Evolutionary conservation across 257 asterid genomes (phyloP), one percentile per base, ranked within the genome.

Genomic region (Primulina tabacum): DNA sequence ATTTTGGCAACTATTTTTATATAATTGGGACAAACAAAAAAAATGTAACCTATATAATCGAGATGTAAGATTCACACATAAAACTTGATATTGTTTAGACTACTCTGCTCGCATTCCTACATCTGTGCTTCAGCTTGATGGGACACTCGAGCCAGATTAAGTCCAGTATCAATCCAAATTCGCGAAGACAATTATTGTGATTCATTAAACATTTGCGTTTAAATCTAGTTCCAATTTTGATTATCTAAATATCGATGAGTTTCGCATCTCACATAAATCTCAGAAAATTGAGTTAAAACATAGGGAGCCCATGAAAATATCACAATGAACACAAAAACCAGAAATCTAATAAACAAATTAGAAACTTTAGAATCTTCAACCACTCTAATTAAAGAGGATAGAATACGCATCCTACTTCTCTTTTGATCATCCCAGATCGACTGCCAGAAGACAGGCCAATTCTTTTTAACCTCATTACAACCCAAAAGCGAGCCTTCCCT

Each of bases 371-470:
- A 16, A 35, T 14, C 17, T 16, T 16, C 20, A 50, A 50, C 8
- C 18, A 5, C 53, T 43, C 6, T 12, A 12, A 11, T 12, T 11
- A 5, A 50, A 50, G 20, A 20, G 56, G 7, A 14, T 16, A 50
- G 56, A 16, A 50, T 4, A 50, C 7, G 0, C 20, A 33, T 58
- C 60, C 81, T 83, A 83, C 33, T 80, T 79, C 50, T 77, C 83
- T 32, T 75, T 83, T 43, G 96, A 84, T 53, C 93, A 53, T 84
- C 88, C 82, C 90, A 66, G 50, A 93, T 56, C 2, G 97, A 90
- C 12, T 86, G 82, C 97, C 96, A 89, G 84, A 93, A 90, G 71
- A 90, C 97, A 67, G 99, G 99, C 96, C 96, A 90, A 78, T 93
- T 93, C 90, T 77, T 87, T 84, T 74, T 68, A 73, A 97, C 99